Base-by-base conservation (phyloP, 192 early-diverging fungal species). In the Tieghemiomyces parasiticus region DNA sequence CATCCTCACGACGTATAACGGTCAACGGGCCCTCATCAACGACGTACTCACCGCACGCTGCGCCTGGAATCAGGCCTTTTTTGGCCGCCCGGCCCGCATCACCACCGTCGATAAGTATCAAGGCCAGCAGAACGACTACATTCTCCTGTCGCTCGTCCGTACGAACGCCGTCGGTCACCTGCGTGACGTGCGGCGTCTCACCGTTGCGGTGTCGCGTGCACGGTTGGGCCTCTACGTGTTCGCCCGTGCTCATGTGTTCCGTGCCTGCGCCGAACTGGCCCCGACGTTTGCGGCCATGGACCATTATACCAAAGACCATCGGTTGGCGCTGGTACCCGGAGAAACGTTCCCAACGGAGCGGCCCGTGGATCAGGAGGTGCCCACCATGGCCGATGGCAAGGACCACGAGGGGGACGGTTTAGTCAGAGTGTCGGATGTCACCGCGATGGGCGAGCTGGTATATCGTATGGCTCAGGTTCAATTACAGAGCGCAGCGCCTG, bases 71-170 rank as follows among this genome's bases (percentile, higher is more conserved):
- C 83, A 87, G 16, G 24, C 20, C 22, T 76, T 85, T 34, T 94
- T 97, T 73, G 86, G 87, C 13, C 61, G 69, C 8, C 95, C 97
- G 0, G 74, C 72, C 2, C 65, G 77, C 9, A 74, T 99, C 1
- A 79, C 95, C 0, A 99, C 96, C 0, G 96, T 99, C 8, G 97
- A 99, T 66, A 86, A 91, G 68, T 97, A 83, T 68, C 97, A 99
- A 73, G 97, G 94, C 42, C 88, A 92, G 70, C 90, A 92, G 58
- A 86, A 85, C 59, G 95, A 99, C 70, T 93, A 86, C 77, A 79
- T 99, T 16, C 75, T 99, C 2, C 66, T 96, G 29, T 97, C 93
- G 4, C 73, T 99, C 48, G 97, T 99, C 28, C 83, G 97, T 35
- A 95, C 94, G 2, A 79, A 80, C 60, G 65, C 78, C 4, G 88